phyloP scores from a whole-genome alignment of 768 basidiomycete genomes.

The Pholiota molesta region DNA sequence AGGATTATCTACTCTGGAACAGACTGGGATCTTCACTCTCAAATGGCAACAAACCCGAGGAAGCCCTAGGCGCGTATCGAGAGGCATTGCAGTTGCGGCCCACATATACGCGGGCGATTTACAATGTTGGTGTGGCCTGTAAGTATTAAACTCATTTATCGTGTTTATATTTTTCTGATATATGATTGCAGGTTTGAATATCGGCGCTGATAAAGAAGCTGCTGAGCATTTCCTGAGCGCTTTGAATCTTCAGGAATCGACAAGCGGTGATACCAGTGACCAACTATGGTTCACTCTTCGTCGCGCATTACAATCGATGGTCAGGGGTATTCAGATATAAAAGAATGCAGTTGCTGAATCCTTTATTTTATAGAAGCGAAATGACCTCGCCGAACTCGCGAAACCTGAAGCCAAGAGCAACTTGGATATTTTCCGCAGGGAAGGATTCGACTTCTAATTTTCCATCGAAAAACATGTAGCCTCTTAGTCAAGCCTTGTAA shows the following conservation, averaged over 20 bases:
- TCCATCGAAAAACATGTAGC: slow-evolving; percentile 9
- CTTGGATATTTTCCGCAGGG: slow-evolving; percentile 73
- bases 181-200: slow-evolving; percentile 76
- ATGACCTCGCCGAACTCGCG: slow-evolving; percentile 80
- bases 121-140: slow-evolving; percentile 99
- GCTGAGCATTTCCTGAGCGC: slow-evolving; percentile 95
- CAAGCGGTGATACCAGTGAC: slow-evolving; percentile 71
- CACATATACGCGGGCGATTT: slow-evolving; percentile 95
- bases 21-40: slow-evolving; percentile 92
- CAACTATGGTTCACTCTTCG: slow-evolving; percentile 91
- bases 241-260: slow-evolving; percentile 74
- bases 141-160: slow-evolving; percentile 33
- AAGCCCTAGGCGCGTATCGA: slow-evolving; percentile 87
- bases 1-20: slow-evolving; percentile 97
- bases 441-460: slow-evolving; percentile 87
- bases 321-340: slow-evolving; percentile 32
- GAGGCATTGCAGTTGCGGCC: slow-evolving; percentile 90
- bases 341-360: slow-evolving; percentile 1
- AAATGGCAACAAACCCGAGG: slow-evolving; percentile 93
- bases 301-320: slow-evolving; percentile 82
- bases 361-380: slow-evolving; percentile 58
- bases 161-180: slow-evolving; percentile 10
- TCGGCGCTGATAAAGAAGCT: slow-evolving; percentile 93
- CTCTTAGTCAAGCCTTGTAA: slow-evolving; percentile 3
- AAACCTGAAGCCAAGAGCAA: slow-evolving; percentile 61